phyloP scores from a whole-genome alignment of 305 asterid genomes.

The Coffea humblotiana region DNA sequence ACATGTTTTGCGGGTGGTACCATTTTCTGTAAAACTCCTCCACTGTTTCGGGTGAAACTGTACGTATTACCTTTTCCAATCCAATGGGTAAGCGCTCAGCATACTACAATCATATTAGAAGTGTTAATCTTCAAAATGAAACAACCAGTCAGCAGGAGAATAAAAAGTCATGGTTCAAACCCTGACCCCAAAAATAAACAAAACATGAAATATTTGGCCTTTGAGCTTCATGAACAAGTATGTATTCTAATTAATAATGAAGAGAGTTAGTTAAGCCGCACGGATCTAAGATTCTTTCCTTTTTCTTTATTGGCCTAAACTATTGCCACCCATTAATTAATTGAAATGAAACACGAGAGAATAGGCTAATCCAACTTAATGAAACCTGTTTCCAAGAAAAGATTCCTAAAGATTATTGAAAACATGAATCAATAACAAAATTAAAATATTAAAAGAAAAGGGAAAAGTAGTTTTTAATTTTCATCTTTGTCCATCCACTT shows the following conservation, averaged over 20 bases:
- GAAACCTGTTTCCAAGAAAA: no score
- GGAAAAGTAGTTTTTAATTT: no score
- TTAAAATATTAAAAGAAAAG: no score
- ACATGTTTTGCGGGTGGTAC: slow-evolving; percentile 91
- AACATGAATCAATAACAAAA: not conserved
- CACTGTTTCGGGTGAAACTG: slow-evolving; percentile 76
- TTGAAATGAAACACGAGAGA: not conserved
- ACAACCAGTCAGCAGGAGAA: not conserved
- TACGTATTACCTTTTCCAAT: slow-evolving; percentile 79
- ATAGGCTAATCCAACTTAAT: not conserved
- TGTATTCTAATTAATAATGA: not conserved
- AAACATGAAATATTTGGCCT: not conserved
- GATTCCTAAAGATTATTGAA: not conserved
- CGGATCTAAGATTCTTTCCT: not conserved
- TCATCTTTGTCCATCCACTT: not conserved
- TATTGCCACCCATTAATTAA: not conserved
- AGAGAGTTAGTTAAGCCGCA: not conserved
- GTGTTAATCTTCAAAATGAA: not conserved
- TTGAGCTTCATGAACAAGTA: not conserved
- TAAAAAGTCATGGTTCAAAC: not conserved
- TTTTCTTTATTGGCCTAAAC: not conserved
- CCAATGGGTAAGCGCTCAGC: slow-evolving; percentile 95
- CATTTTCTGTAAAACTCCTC: slow-evolving; percentile 79
- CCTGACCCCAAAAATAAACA: not conserved
- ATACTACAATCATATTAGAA: slow-evolving; percentile 52